Percentiles rank a stretch among this genome's conserved stretches.
phyloP scores from a whole-genome alignment of 192 early-diverging fungal genomes.

The Gaertneriomyces semiglobifer region DNA sequence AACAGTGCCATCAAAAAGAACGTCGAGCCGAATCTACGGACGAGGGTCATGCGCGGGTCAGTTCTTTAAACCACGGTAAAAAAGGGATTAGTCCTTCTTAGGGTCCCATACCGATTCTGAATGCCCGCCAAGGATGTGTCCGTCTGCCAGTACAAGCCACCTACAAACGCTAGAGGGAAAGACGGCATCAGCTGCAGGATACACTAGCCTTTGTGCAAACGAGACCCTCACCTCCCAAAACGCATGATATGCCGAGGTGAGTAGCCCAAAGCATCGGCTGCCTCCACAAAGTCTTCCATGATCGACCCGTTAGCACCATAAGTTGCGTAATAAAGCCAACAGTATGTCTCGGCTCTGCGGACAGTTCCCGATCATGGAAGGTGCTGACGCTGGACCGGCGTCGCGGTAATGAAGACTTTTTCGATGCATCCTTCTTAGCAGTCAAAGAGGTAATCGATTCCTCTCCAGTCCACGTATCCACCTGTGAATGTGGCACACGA shows the following conservation, averaged over 20 bases:
- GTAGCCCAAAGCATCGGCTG: constrained; percentile 48
- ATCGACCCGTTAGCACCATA: constrained; percentile 41
- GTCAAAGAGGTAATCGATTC: too few species aligned
- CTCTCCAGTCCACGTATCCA: too few species aligned
- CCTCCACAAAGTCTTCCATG: constrained; percentile 43
- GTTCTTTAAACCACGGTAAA: too few species aligned
- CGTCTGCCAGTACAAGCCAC: constrained; percentile 62
- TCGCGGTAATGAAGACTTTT: too few species aligned
- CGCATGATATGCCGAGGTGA: constrained; percentile 51
- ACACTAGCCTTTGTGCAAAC: not conserved
- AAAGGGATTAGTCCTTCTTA: too few species aligned
- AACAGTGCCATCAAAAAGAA: constrained; percentile 69
- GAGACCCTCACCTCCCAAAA: constrained; percentile 38
- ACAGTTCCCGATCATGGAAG: not conserved
- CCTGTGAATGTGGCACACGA: too few species aligned
- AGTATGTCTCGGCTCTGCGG: constrained; percentile 1
- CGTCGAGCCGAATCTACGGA: constrained; percentile 47
- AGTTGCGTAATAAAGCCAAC: constrained; percentile 58
- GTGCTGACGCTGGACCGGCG: too few species aligned
- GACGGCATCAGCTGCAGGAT: not conserved
- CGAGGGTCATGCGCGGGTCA: too few species aligned
- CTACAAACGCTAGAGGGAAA: constrained; percentile 47
- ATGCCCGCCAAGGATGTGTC: constrained; percentile 60
- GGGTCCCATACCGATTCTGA: constrained; percentile 52
- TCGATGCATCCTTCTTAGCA: too few species aligned